Percentiles rank a stretch among this genome's conserved stretches.
These are phyloP conservation scores for Chaetomium tenue DNA, from an alignment of 495 filamentous ascomycete genomes.

Conservation along the genomic window DNA sequence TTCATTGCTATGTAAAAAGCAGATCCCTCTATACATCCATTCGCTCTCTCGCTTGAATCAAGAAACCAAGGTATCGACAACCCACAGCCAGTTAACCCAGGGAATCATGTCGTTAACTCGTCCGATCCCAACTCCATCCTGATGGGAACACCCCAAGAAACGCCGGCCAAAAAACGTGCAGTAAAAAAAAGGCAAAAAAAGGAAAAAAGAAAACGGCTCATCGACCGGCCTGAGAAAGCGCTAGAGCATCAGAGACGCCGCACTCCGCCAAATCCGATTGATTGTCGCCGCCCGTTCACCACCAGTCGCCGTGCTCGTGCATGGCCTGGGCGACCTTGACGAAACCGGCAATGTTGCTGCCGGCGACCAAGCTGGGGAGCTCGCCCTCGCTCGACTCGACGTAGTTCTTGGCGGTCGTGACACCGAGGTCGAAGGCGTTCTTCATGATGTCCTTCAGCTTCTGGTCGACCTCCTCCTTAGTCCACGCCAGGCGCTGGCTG, in stretches of 20 bases:
- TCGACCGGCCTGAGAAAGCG: not conserved
- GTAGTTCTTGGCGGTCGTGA: constrained; percentile 86
- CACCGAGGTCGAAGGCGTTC: constrained; percentile 85
- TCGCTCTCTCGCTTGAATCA: not conserved
- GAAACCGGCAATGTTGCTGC: constrained; percentile 96
- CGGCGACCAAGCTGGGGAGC: constrained; percentile 85
- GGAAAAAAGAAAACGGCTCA: not conserved
- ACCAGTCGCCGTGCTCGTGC: constrained; percentile 98
- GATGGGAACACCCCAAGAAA: constrained; percentile 14
- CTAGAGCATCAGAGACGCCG: not conserved
- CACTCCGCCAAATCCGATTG: not conserved
- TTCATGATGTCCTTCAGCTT: constrained; percentile 95
- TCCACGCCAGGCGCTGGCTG: constrained; percentile 79
- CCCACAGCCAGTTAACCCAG: constrained; percentile 14
- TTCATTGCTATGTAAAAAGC: constrained; percentile 15
- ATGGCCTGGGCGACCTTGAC: constrained; percentile 93
- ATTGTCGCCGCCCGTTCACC: constrained; percentile 42
- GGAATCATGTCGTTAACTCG: constrained; percentile 20
- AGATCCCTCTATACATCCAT: constrained; percentile 10
- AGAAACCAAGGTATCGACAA: not conserved
- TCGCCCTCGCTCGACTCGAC: constrained; percentile 72
- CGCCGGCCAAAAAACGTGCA: constrained; percentile 5
- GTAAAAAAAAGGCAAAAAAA: not conserved
- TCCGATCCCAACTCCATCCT: constrained; percentile 20
- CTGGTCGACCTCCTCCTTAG: constrained; percentile 82